Evolutionary conservation across 2,329 filamentous ascomycete species (phyloP), one percentile per base, ranked within the genome.

Genomic region (Penicillium brasilianum): DNA sequence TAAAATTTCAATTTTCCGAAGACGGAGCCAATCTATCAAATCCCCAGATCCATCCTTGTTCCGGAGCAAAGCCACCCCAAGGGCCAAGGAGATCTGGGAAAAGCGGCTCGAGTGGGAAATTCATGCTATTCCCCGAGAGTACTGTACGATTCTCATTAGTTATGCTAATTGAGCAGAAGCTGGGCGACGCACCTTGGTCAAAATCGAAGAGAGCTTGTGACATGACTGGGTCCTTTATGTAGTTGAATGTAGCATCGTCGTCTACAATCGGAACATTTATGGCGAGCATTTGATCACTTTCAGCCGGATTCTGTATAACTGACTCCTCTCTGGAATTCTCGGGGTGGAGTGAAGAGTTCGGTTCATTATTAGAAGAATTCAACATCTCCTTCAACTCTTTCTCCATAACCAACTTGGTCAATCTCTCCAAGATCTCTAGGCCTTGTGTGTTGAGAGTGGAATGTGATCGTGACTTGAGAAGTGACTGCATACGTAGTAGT

Each of bases 31-130:
- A 36, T 25, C 57, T 60, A 22, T 71, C 64, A 16, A 66, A 25
- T 10, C 61, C 67, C 69, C 67, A 70, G 2, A 71, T 68, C 68
- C 67, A 71, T 1, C 64, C 66, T 30, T 67, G 67, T 14, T 71
- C 67, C 9, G 61, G 57, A 11, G 61, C 32, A 34, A 68, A 64
- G 2, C 54, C 60, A 32, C 64, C 61, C 1, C 54, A 43, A 2
- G 55, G 25, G 3, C 37, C 55, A 18, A n/a, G 39, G 4, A n/a
- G 36, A 48, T 64, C 60, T 30, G 55, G 25, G 25, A 61, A 50
- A 20, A 57, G 25, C 7, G 58, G 11, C 9, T 56, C 58, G 14
- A 37, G 54, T 18, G 25, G 50, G 4, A 50, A 50, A 55, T 37
- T 30, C 28, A 44, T 30, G 32, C 30, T 63, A 43, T 48, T 53